phyloP scores from a whole-genome alignment of 2,329 filamentous ascomycete species.

The Diaporthe vaccinii region DNA sequence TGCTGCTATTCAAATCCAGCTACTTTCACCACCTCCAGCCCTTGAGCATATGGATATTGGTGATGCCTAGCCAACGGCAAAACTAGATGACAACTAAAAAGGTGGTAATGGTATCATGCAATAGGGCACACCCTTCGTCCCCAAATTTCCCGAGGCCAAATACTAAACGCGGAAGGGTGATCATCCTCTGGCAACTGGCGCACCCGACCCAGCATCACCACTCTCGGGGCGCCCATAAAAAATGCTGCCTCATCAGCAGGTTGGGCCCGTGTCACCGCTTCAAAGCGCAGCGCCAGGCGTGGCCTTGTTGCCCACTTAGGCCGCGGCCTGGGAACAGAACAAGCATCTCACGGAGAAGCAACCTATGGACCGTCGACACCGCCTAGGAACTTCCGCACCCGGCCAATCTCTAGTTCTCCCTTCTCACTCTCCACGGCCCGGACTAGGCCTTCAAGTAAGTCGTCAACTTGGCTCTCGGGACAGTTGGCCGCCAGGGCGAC shows the following conservation, averaged over 20 bases:
- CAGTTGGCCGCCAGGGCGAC: conserved; percentile 89
- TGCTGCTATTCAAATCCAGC: background rate
- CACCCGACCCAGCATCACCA: background rate
- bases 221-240: background rate
- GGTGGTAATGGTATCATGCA: conserved; percentile 25
- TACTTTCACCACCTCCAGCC: background rate
- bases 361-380: conserved; percentile 75
- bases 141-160: background rate
- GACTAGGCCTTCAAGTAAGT: conserved; percentile 82
- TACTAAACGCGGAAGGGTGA: background rate
- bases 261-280: background rate
- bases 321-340: background rate
- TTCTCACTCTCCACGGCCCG: conserved; percentile 91
- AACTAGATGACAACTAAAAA: background rate
- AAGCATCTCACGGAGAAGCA: background rate
- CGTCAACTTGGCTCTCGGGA: conserved; percentile 83
- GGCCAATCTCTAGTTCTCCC: conserved; percentile 79
- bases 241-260: background rate
- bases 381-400: conserved; percentile 83
- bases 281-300: background rate
- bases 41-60: background rate
- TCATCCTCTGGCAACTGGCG: background rate
- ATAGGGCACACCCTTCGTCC: conserved; percentile 5
- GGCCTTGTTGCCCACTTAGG: background rate
- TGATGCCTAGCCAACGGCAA: conserved; percentile 7